Base-by-base conservation (phyloP, 345 rosid species). In the Xanthoceras sorbifolium region DNA sequence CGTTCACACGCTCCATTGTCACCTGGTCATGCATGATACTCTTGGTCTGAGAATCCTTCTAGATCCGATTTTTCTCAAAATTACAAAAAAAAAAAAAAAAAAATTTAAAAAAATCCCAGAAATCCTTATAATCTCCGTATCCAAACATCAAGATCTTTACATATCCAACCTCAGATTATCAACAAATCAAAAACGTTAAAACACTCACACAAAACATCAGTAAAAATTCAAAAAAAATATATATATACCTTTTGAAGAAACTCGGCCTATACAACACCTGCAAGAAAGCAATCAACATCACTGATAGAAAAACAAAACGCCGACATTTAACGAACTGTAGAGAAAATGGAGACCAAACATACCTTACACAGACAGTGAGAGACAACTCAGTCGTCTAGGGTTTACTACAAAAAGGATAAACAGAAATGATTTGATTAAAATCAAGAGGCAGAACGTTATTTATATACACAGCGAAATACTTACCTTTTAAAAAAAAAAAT, bases 1-100 rank as follows among this genome's bases (percentile, higher is more conserved):
- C 29, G 6, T 11, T 78, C 71, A 15, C 66, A 66, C 42, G 71
- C 44, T 76, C 42, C 60, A 26, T 60, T 25, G 55, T 22, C 59
- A 20, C 15, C 73, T 44, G 72, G 67, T 25, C 66, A 78, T 78
- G 73, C 77, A 78, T 72, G 68, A 64, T 65, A 78, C 72, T 28
- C 34, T 40, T 54, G 63, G 20, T 44, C 31, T 34, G 44, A 11
- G 18, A 54, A 57, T 67, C 54, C 32, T 73, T 79, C 74, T 18
- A 73, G 74, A 79, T 67, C 70, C 46, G 12, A 52, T n/a, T 55
- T 54, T 12, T 14, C 29, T 12, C 1, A 57, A 62, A 38, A 28
- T 64, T 3, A 44, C 10, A 18, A 34, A 4, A 15, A 9, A 10
- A 72, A 26, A 1, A 34, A 34, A 61, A 11, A 2, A 64, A n/a